A percentile compares a stretch with the other conserved stretches of the same genome.
phyloP scores from a whole-genome alignment of 1,284 basidiomycete species.

The Lentinula novae-zelandiae region DNA sequence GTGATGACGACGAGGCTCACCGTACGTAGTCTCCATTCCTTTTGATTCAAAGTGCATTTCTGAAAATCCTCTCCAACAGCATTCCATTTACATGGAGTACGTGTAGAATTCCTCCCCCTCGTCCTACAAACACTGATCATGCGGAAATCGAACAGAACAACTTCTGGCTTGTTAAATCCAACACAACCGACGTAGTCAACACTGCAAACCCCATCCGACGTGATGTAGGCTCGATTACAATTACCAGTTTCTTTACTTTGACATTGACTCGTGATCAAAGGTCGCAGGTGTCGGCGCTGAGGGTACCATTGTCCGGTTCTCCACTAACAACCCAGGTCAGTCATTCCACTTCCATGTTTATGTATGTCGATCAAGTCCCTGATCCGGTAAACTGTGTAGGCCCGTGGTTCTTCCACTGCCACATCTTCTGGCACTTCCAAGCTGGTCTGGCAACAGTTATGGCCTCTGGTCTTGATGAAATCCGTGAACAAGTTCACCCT shows the following conservation, averaged over 20 bases:
- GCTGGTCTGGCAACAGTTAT: slow-evolving; percentile 26
- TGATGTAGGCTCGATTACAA: slow-evolving; percentile 15
- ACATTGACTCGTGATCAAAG: neutral
- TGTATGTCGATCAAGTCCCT: neutral
- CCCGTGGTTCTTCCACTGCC: slow-evolving; percentile 26
- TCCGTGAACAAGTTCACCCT: neutral
- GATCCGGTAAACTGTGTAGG: neutral
- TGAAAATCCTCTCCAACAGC: slow-evolving; percentile 16
- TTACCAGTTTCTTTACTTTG: neutral
- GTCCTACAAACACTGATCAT: neutral
- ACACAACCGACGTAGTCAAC: slow-evolving; percentile 18
- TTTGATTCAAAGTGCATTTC: slow-evolving; percentile 3
- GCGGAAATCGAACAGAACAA: slow-evolving; percentile 16
- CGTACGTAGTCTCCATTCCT: slow-evolving; percentile 11
- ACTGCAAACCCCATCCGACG: slow-evolving; percentile 22
- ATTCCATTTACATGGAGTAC: slow-evolving; percentile 19
- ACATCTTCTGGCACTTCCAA: slow-evolving; percentile 26
- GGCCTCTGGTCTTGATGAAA: slow-evolving; percentile 10
- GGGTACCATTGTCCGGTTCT: slow-evolving; percentile 8
- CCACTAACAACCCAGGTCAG: neutral
- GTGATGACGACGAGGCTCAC: slow-evolving; percentile 9
- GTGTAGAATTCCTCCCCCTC: neutral
- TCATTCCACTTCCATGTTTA: neutral
- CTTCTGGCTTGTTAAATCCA: slow-evolving; percentile 25
- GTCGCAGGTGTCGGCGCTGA: neutral